Percentiles rank a stretch among this genome's conserved stretches.
Conservation (phyloP, 2,329 filamentous ascomycete genomes). For the Pseudocercospora ulei region DNA sequence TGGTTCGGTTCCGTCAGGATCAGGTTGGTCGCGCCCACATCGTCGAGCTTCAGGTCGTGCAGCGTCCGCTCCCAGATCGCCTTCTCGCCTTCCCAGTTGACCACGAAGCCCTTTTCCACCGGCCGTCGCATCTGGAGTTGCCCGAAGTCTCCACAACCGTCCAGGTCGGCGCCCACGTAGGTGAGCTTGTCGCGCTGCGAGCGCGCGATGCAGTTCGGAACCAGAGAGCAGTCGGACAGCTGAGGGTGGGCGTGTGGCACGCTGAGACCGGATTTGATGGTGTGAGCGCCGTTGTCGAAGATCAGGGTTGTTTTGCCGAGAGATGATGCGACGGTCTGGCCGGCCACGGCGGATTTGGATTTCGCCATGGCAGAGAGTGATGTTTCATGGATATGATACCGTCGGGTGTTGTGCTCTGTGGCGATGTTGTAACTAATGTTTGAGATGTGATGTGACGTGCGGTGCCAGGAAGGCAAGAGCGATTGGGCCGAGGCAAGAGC, state of each 20-base stretch:
- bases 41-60: conserved; percentile 49
- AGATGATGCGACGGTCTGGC: conserved; percentile 17
- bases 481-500: too few relatives aligned
- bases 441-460: not conserved
- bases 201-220: conserved; percentile 83
- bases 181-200: conserved; percentile 63
- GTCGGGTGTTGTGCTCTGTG: too few relatives aligned
- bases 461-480: too few relatives aligned
- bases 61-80: conserved; percentile 92
- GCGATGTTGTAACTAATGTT: not conserved
- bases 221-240: conserved; percentile 51
- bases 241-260: conserved; percentile 26
- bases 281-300: conserved; percentile 86
- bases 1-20: conserved; percentile 81
- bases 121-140: conserved; percentile 79
- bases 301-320: conserved; percentile 53
- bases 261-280: conserved; percentile 77
- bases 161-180: conserved; percentile 70
- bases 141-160: conserved; percentile 74
- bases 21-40: conserved; percentile 72
- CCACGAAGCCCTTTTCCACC: conserved; percentile 86
- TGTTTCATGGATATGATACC: not conserved
- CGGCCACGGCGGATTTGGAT: conserved; percentile 9
- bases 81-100: conserved; percentile 93
- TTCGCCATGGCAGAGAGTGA: conserved; percentile 8